Conservation (phyloP, 352 stramenopile genomes). For the Pythium folliculosum region DNA sequence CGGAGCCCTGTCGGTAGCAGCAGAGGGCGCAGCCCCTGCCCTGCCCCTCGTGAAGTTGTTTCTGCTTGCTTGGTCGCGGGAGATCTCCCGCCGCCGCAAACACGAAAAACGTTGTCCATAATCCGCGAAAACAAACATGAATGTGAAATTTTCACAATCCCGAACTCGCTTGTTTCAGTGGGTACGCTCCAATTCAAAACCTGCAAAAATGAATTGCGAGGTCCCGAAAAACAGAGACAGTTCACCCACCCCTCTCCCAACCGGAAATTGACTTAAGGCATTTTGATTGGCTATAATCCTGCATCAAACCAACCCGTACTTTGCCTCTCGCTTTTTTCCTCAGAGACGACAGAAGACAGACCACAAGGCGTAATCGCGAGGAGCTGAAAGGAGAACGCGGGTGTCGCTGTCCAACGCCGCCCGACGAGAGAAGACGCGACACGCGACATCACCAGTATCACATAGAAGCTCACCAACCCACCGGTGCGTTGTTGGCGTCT, state of each 20-base stretch:
- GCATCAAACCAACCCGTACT: not conserved
- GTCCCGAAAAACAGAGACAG: constrained; percentile 14
- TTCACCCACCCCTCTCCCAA: constrained; percentile 21
- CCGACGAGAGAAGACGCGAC: not conserved
- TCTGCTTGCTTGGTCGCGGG: not conserved
- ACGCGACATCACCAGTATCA: not conserved
- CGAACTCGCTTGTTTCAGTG: not conserved
- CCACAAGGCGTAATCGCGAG: too few relatives aligned
- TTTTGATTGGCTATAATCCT: constrained; percentile 18
- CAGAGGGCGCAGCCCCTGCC: too few relatives aligned
- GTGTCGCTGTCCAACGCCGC: not conserved
- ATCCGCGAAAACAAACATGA: not conserved
- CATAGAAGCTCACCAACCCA: not conserved
- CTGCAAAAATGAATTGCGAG: not conserved
- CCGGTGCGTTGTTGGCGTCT: too few relatives aligned
- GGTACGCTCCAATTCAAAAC: constrained; percentile 1
- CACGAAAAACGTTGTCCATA: too few relatives aligned
- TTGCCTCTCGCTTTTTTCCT: not conserved
- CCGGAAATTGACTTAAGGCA: not conserved
- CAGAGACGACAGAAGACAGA: not conserved
- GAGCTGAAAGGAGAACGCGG: not conserved
- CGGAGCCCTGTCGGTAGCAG: too few relatives aligned
- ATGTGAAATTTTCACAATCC: not conserved
- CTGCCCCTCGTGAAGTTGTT: not conserved
- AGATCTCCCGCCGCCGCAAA: not conserved